Evolutionary conservation across 805 yeast species (phyloP).

Genomic region (Cyberlindnera xylosilytica): DNA sequence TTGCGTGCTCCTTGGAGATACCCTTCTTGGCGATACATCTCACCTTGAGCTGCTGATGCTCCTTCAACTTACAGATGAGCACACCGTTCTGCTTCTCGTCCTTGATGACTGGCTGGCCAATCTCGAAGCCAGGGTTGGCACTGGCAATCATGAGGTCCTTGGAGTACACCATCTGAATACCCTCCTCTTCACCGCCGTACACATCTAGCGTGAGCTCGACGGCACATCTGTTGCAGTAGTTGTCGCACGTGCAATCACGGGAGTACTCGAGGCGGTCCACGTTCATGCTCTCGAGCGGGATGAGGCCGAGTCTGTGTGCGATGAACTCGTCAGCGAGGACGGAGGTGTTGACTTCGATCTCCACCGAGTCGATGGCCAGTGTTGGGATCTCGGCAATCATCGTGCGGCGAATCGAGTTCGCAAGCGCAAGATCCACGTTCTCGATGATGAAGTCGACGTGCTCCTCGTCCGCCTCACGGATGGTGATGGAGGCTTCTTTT

Average conservation of each 20-base stretch:
- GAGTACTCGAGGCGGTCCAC: slow-evolving; percentile 83
- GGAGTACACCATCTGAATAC: slow-evolving; percentile 86
- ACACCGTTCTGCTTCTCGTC: slow-evolving; percentile 81
- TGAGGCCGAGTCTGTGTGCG: slow-evolving; percentile 88
- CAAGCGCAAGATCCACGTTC: slow-evolving; percentile 84
- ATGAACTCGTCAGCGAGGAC: slow-evolving; percentile 96
- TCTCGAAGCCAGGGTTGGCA: slow-evolving; percentile 34
- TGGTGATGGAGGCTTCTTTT: slow-evolving; percentile 69
- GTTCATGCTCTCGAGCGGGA: slow-evolving; percentile 82
- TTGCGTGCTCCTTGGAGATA: slow-evolving; percentile 95
- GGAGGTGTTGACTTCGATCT: slow-evolving; percentile 87
- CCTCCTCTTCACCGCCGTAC: slow-evolving; percentile 74
- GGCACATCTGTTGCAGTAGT: slow-evolving; percentile 92
- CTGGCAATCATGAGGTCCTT: slow-evolving; percentile 60
- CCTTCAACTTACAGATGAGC: slow-evolving; percentile 85
- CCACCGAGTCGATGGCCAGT: slow-evolving; percentile 92
- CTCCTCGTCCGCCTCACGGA: slow-evolving; percentile 80
- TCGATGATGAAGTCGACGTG: slow-evolving; percentile 86
- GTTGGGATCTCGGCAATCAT: slow-evolving; percentile 98
- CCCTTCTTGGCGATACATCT: slow-evolving; percentile 97
- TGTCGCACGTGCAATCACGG: slow-evolving; percentile 97
- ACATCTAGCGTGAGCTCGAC: slow-evolving; percentile 85
- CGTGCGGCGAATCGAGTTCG: slow-evolving; percentile 86
- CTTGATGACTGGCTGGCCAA: slow-evolving; percentile 85
- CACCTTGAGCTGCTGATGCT: slow-evolving; percentile 85